These are phyloP conservation scores for Zizania latifolia DNA, from an alignment of 176 grass and related monocot genomes.

Conservation along the genomic window DNA sequence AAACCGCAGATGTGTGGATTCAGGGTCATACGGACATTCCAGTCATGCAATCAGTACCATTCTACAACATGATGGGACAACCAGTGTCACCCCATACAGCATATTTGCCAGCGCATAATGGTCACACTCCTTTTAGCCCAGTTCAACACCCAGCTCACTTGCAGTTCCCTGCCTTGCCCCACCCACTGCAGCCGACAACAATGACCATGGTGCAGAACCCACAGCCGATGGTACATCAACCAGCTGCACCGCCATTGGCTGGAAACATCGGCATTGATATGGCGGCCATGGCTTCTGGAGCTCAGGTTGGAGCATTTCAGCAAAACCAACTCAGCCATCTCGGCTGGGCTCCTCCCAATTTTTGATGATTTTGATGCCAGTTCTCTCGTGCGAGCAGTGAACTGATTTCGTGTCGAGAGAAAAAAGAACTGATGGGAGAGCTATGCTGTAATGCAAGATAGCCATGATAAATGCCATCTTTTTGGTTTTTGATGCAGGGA, in stretches of 20 bases:
- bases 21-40: conserved; percentile 43
- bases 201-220: conserved; percentile 49
- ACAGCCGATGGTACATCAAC: conserved; percentile 54
- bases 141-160: conserved; percentile 44
- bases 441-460: conserved; percentile 23
- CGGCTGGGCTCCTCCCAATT: conserved; percentile 33
- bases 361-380: conserved; percentile 32
- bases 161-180: conserved; percentile 40
- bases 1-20: conserved; percentile 49
- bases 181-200: conserved; percentile 30
- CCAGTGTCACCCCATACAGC: conserved; percentile 42
- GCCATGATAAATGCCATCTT: conserved; percentile 4
- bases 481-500: conserved; percentile 5
- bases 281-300: conserved; percentile 34
- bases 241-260: conserved; percentile 12
- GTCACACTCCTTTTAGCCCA: conserved; percentile 46
- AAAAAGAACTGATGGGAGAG: neutral
- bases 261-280: conserved; percentile 54
- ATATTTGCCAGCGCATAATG: conserved; percentile 43
- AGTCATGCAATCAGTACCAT: conserved; percentile 33
- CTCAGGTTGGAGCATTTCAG: conserved; percentile 61
- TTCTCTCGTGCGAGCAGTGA: neutral
- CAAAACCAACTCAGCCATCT: conserved; percentile 53
- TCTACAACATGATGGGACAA: conserved; percentile 54
- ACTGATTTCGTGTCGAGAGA: neutral